A percentile compares a stretch with the other conserved stretches of the same genome.
Evolutionary conservation across 2,329 filamentous ascomycete genomes (phyloP).

Genomic region (Seiridium cupressi): DNA sequence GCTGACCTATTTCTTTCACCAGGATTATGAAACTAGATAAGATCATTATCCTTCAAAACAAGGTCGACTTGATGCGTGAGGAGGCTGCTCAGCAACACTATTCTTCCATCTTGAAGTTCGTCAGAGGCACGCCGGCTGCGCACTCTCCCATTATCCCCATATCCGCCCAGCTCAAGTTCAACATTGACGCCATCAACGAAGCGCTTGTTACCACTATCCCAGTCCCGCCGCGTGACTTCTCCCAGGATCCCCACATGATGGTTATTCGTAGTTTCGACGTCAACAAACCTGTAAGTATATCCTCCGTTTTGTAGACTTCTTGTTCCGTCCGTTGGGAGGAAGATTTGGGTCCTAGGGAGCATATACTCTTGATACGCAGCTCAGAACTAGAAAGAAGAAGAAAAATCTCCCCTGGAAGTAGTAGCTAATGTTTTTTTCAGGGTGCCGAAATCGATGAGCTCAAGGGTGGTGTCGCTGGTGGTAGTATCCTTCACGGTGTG

Average conservation of each 20-base stretch:
- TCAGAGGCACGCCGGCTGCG: slow-evolving; percentile 93
- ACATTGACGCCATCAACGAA: slow-evolving; percentile 98
- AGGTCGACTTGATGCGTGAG: slow-evolving; percentile 97
- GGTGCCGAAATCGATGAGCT: slow-evolving; percentile 95
- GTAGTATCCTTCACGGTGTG: slow-evolving; percentile 93
- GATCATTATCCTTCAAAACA: slow-evolving; percentile 99
- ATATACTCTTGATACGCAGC: too few species aligned
- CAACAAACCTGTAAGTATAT: slow-evolving; percentile 73
- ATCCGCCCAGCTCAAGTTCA: slow-evolving; percentile 97
- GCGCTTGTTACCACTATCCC: slow-evolving; percentile 94
- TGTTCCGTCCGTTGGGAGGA: too few species aligned
- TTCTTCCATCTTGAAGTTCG: slow-evolving; percentile 97
- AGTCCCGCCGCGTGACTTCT: slow-evolving; percentile 87
- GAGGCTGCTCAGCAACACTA: slow-evolving; percentile 92
- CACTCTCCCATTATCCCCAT: slow-evolving; percentile 96
- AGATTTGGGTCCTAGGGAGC: too few species aligned
- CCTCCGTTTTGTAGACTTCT: too few species aligned
- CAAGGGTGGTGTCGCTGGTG: slow-evolving; percentile 98
- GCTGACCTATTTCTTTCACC: too few species aligned
- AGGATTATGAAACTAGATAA: slow-evolving; percentile 98
- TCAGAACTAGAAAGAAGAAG: too few species aligned
- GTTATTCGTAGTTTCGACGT: slow-evolving; percentile 99
- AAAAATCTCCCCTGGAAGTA: too few species aligned
- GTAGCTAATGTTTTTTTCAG: too few species aligned
- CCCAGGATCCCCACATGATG: slow-evolving; percentile 93